phyloP scores from a whole-genome alignment of 495 filamentous ascomycete species.

The Diplogelasinospora grovesii region DNA sequence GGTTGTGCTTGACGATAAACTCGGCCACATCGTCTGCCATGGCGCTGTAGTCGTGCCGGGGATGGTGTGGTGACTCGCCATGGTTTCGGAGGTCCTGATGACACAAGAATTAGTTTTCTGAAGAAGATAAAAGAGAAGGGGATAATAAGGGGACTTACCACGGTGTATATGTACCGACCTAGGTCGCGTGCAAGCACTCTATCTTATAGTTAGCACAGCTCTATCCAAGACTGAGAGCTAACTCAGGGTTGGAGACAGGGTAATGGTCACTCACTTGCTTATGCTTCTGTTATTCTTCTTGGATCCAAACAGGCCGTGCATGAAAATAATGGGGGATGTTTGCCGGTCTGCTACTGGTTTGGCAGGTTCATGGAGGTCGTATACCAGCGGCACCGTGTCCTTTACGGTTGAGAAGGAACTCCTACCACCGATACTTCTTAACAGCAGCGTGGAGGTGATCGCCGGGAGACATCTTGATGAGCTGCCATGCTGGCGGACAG shows the following conservation, averaged over 20 bases:
- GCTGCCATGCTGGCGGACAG: no score
- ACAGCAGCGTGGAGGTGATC: no score
- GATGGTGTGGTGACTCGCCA: conserved; percentile 77
- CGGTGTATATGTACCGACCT: conserved; percentile 70
- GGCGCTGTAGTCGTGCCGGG: conserved; percentile 69
- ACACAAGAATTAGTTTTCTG: conserved; percentile 1
- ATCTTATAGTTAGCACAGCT: neutral
- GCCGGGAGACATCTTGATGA: no score
- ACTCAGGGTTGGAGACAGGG: neutral
- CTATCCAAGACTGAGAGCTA: neutral
- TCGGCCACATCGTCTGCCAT: conserved; percentile 83
- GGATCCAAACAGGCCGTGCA: conserved; percentile 93
- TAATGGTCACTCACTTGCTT: conserved; percentile 68
- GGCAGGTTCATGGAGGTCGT: conserved; percentile 52
- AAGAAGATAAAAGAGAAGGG: neutral
- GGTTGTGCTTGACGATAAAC: conserved; percentile 69
- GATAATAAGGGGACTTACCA: conserved; percentile 54
- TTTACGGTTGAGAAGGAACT: no score
- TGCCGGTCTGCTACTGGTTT: conserved; percentile 28
- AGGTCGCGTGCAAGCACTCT: conserved; percentile 75
- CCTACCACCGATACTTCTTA: no score
- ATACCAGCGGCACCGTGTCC: conserved; percentile 48
- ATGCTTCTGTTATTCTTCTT: conserved; percentile 95
- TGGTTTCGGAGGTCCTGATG: conserved; percentile 89
- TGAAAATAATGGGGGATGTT: conserved; percentile 69